These are phyloP conservation scores for Botrytis sinoallii DNA, from an alignment of 2,329 filamentous ascomycete genomes.

Conservation along the genomic window DNA sequence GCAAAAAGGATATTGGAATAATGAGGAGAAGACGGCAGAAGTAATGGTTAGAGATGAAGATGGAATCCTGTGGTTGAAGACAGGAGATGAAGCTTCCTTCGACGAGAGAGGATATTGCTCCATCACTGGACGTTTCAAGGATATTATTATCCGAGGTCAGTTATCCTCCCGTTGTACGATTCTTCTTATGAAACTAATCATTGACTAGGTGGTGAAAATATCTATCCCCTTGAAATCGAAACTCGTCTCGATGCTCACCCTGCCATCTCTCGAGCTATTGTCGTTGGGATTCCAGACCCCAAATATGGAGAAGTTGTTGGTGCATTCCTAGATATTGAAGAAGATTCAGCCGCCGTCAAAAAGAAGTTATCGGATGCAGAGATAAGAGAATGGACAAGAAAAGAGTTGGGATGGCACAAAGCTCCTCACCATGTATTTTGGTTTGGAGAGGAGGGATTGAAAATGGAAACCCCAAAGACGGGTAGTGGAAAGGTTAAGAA, in stretches of 20 bases:
- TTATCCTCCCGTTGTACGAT: conserved; percentile 34
- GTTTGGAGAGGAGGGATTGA: conserved; percentile 57
- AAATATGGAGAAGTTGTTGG: conserved; percentile 65
- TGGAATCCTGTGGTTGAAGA: conserved; percentile 47
- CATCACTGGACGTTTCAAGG: conserved; percentile 68
- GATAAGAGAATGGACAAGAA: conserved; percentile 60
- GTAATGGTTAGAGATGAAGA: conserved; percentile 28
- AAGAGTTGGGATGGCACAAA: conserved; percentile 63
- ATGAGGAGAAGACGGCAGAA: conserved; percentile 39
- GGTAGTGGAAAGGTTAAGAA: conserved; percentile 71
- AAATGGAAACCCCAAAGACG: conserved; percentile 56
- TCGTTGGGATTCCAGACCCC: conserved; percentile 62
- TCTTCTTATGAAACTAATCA: neutral
- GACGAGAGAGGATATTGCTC: conserved; percentile 44
- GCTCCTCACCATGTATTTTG: conserved; percentile 73
- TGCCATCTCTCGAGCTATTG: conserved; percentile 54
- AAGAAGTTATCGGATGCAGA: conserved; percentile 60
- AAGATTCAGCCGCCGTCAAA: conserved; percentile 49
- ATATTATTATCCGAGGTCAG: conserved; percentile 62
- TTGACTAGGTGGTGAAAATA: conserved; percentile 47
- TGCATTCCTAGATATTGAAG: conserved; percentile 62
- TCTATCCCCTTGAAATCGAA: conserved; percentile 67
- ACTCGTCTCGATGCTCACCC: conserved; percentile 60
- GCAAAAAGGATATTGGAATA: conserved; percentile 63
- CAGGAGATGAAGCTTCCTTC: conserved; percentile 53